These are phyloP conservation scores for Trichoderma virens DNA, from an alignment of 495 filamentous ascomycete genomes.

Conservation along the genomic window DNA sequence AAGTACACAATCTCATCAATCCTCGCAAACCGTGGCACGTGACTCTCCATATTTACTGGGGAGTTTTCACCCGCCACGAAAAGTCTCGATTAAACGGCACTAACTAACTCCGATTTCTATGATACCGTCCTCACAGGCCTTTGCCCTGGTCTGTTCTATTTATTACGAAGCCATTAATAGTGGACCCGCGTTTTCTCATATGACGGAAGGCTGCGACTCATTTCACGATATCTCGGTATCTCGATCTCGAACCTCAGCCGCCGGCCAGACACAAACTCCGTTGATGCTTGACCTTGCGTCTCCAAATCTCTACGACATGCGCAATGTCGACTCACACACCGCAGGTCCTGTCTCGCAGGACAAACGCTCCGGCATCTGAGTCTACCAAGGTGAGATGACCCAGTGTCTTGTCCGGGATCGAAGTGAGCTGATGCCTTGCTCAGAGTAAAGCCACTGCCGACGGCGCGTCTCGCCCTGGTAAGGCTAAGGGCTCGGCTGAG, in stretches of 20 bases:
- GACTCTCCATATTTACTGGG: not conserved
- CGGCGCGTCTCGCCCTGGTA: not conserved
- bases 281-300: not conserved
- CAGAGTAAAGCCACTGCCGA: not conserved
- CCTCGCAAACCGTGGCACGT: not conserved
- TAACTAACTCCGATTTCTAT: not conserved
- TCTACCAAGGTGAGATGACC: conserved; percentile 5
- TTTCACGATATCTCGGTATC: not conserved
- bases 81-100: not conserved
- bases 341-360: conserved; percentile 26
- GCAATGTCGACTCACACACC: conserved; percentile 15
- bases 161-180: not conserved
- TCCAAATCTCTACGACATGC: conserved; percentile 1
- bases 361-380: conserved; percentile 14
- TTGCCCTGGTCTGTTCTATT: no score
- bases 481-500: not conserved
- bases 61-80: not conserved
- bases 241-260: not conserved
- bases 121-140: no score
- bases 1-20: not conserved
- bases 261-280: not conserved
- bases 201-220: conserved; percentile 6
- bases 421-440: not conserved
- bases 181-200: conserved; percentile 1
- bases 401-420: not conserved